Conservation (phyloP, 2,329 filamentous ascomycete genomes). For the Orbilia brochopaga region DNA sequence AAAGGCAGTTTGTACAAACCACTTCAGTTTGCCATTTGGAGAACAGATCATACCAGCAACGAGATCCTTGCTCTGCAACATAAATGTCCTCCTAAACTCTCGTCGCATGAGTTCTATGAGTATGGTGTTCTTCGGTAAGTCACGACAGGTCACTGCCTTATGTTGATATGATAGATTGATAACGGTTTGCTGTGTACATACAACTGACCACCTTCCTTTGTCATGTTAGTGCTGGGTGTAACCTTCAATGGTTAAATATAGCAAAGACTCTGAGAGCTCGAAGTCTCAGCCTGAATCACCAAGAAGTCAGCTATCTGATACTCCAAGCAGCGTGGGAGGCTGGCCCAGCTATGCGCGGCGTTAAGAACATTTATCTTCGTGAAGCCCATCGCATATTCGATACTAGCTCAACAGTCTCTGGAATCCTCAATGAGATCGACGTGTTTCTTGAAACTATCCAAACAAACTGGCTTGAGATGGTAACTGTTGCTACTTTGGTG, state of each 20-base stretch:
- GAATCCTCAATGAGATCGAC: slow-evolving; percentile 27
- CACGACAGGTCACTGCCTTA: background rate
- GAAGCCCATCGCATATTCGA: slow-evolving; percentile 57
- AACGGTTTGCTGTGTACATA: background rate
- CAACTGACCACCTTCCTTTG: background rate
- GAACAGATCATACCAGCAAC: slow-evolving; percentile 60
- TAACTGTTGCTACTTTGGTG: slow-evolving; percentile 51
- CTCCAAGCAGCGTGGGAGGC: slow-evolving; percentile 63
- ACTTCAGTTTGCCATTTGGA: slow-evolving; percentile 54
- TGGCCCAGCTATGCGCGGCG: slow-evolving; percentile 56
- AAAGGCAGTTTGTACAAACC: slow-evolving; percentile 48
- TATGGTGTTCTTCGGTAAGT: slow-evolving; percentile 57
- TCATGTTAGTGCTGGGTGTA: slow-evolving; percentile 59
- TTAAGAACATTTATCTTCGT: slow-evolving; percentile 53
- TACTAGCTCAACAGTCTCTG: slow-evolving; percentile 56
- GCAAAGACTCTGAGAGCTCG: slow-evolving; percentile 62
- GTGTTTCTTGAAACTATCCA: slow-evolving; percentile 57
- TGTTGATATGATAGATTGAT: too few relatives aligned
- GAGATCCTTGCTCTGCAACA: slow-evolving; percentile 62
- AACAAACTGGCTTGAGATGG: slow-evolving; percentile 62
- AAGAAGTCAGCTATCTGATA: slow-evolving; percentile 62
- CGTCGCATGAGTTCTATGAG: slow-evolving; percentile 64
- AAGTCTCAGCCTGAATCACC: slow-evolving; percentile 63
- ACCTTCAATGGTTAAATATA: slow-evolving; percentile 66
- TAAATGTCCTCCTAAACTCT: slow-evolving; percentile 62